Conservation (phyloP, 129 eudicot species). For the Pseudognaphalium luteoalbum region DNA sequence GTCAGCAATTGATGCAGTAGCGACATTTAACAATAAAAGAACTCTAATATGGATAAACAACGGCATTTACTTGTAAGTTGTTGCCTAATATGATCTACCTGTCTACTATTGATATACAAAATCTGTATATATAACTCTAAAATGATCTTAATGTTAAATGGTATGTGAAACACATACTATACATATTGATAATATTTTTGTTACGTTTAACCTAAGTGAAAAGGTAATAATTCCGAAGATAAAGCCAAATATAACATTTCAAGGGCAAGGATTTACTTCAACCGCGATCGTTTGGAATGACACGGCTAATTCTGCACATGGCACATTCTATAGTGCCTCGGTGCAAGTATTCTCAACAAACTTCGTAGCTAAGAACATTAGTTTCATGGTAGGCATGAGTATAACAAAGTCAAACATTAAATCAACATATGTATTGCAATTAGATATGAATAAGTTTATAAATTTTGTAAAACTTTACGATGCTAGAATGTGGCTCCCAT, state of each 20-base stretch:
- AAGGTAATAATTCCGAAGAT: constrained; percentile 69
- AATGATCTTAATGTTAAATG: neutral
- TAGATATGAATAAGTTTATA: neutral
- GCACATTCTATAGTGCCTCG: constrained; percentile 81
- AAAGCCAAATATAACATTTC: constrained; percentile 86
- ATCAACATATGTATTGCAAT: neutral
- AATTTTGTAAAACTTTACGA: neutral
- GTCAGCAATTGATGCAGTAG: constrained; percentile 69
- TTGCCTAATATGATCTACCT: neutral
- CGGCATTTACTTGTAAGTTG: constrained; percentile 78
- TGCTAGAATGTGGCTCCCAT: constrained; percentile 85
- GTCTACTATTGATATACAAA: neutral
- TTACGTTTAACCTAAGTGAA: constrained; percentile 46
- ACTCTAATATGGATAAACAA: constrained; percentile 75
- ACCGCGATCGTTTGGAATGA: constrained; percentile 91
- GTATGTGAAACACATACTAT: neutral
- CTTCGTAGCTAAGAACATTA: constrained; percentile 87
- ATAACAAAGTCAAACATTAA: neutral
- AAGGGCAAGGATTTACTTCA: constrained; percentile 90
- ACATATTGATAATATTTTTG: neutral
- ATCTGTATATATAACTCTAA: too few relatives aligned
- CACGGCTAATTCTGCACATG: constrained; percentile 82
- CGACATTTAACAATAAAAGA: constrained; percentile 50
- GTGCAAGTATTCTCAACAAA: constrained; percentile 85
- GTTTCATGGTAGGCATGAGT: constrained; percentile 74